A percentile compares a stretch with the other conserved stretches of the same genome.
phyloP scores from a whole-genome alignment of 2,329 filamentous ascomycete species.

The Coleophoma crateriformis region DNA sequence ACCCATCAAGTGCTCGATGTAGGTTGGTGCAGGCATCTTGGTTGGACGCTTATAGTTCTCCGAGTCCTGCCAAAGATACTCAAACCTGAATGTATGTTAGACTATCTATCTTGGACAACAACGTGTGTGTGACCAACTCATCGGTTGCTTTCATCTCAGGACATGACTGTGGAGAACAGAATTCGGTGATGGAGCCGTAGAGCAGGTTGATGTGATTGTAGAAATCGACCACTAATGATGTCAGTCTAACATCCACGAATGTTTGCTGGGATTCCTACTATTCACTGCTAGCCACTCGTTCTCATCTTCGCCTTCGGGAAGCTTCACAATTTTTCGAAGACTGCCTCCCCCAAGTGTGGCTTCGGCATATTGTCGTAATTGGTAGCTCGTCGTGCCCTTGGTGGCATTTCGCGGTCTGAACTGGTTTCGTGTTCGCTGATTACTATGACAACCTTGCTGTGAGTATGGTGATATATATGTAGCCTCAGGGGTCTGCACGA shows the following conservation, averaged over 20 bases:
- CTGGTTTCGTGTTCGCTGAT: conserved; percentile 81
- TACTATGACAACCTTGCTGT: conserved; percentile 46
- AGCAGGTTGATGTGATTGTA: conserved; percentile 99
- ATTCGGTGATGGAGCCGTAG: conserved; percentile 98
- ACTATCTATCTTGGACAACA: neutral
- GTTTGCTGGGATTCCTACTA: conserved; percentile 47
- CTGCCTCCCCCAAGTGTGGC: conserved; percentile 93
- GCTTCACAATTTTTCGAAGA: conserved; percentile 89
- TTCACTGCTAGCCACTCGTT: conserved; percentile 99
- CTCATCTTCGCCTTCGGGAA: conserved; percentile 94
- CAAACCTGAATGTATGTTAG: conserved; percentile 56
- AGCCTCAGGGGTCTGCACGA: conserved; percentile 34
- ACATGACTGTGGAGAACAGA: conserved; percentile 94
- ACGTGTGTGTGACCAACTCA: conserved; percentile 55
- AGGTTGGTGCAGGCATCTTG: conserved; percentile 95
- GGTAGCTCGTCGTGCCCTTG: conserved; percentile 86
- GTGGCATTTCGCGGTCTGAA: conserved; percentile 83
- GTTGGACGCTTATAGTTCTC: conserved; percentile 93
- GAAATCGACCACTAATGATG: conserved; percentile 85
- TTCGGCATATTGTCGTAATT: conserved; percentile 96
- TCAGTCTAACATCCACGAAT: conserved; percentile 13
- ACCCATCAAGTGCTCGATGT: conserved; percentile 95
- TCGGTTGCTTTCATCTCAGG: conserved; percentile 99
- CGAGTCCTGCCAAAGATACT: conserved; percentile 97
- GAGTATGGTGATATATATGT: conserved; percentile 27